Evolutionary conservation across 2,329 filamentous ascomycete species (phyloP), one percentile per base, ranked within the genome.

Genomic region (Cytospora piceae): DNA sequence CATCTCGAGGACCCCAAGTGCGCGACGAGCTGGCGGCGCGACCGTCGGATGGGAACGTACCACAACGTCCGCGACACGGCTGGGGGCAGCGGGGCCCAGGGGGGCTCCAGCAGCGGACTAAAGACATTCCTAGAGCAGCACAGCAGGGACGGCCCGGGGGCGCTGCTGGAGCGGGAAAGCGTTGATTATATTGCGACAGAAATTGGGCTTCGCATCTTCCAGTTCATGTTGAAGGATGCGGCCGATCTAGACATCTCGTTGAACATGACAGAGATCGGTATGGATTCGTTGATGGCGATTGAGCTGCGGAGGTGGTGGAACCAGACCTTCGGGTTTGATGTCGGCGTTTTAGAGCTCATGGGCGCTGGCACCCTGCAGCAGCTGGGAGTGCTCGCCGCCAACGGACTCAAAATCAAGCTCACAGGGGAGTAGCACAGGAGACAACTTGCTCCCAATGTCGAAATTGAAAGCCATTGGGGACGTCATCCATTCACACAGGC

Each of bases 241-340:
- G 51, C 52, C n/a, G 32, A 67, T 6, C 20, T 68, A 2, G 63
- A 60, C 2, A n/a, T 61, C 6, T 22, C 27, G 7, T 32, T 14
- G 49, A 32, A 63, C 4, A 37, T 68, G 15, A 32, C 56, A 9
- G 55, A 52, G 1, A 29, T 64, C 5, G 61, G 67, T 3, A 61
- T 68, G 17, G 64, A 68, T 51, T 61, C 53, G 4, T 8, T 69
- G n/a, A 61, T 69, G 6, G 37, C 52, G 2, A 63, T 65, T 7
- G 65, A 69, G 42, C n/a, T 67, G 14, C 31, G 65, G 3, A 69
- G 57, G n/a, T 67, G 65, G 64, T 55, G 49, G 15, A 58, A 58
- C 22, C 53, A 58, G 55, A 42, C 32, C 8, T 8, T 65, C 0
- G 58, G 59, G 1, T 9, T 49, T 11, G 63, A 63, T 20, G 24